A percentile compares a stretch with the other conserved stretches of the same genome.
Conservation (phyloP, 2,329 filamentous ascomycete species). For the Zymoseptoria brevis region DNA sequence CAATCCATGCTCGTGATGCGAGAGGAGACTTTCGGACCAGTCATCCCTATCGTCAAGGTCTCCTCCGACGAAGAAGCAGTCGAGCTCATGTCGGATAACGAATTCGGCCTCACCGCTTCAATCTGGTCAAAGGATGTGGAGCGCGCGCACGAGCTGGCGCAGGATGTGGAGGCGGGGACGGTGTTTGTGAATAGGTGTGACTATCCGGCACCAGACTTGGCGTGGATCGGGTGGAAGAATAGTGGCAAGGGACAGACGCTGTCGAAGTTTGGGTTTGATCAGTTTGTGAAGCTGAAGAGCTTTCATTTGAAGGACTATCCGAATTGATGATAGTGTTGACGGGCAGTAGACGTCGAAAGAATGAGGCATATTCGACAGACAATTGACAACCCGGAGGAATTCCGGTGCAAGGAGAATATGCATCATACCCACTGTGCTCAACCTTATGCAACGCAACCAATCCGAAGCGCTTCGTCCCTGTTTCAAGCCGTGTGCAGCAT, state of each 20-base stretch:
- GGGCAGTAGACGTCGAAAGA: not conserved
- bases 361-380: too few species aligned
- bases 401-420: not conserved
- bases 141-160: slow-evolving; percentile 66
- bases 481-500: not conserved
- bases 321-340: slow-evolving; percentile 25
- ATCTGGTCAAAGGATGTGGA: slow-evolving; percentile 88
- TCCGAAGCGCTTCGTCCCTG: not conserved
- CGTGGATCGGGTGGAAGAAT: slow-evolving; percentile 83
- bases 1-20: slow-evolving; percentile 85
- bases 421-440: not conserved
- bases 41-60: slow-evolving; percentile 86
- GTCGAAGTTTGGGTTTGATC: slow-evolving; percentile 84
- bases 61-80: slow-evolving; percentile 73
- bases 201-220: slow-evolving; percentile 67
- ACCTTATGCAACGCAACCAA: not conserved
- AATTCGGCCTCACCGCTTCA: slow-evolving; percentile 90
- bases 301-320: slow-evolving; percentile 80
- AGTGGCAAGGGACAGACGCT: slow-evolving; percentile 87
- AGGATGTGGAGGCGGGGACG: slow-evolving; percentile 82
- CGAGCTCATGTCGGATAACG: slow-evolving; percentile 83
- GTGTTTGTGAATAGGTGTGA: slow-evolving; percentile 95
- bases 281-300: slow-evolving; percentile 94
- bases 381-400: not conserved
- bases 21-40: slow-evolving; percentile 89